A percentile compares a stretch with the other conserved stretches of the same genome.
These are phyloP conservation scores for Physcomitrellopsis africana DNA, from an alignment of 225 moss, liverwort and hornwort genomes.

Conservation along the genomic window DNA sequence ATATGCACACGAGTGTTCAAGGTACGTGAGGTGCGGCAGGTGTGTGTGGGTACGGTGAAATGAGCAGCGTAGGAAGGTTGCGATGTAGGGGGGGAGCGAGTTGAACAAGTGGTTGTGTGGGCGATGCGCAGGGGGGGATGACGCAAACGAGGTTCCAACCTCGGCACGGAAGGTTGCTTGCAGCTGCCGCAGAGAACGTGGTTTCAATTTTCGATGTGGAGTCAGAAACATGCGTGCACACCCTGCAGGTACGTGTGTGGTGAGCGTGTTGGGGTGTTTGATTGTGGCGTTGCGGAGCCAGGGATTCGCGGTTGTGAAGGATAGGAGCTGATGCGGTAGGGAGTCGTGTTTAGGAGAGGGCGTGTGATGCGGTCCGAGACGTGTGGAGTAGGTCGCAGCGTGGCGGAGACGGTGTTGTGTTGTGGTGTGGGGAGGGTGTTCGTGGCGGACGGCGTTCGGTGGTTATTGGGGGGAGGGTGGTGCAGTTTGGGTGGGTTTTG, in stretches of 20 bases:
- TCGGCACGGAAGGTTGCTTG: slow-evolving; percentile 89
- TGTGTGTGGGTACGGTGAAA: background rate
- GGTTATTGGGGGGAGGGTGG: background rate
- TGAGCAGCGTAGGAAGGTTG: background rate
- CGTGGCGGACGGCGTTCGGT: too few species aligned
- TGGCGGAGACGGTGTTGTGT: background rate
- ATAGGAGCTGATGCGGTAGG: too few species aligned
- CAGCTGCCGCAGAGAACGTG: slow-evolving; percentile 93
- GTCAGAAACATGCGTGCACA: slow-evolving; percentile 86
- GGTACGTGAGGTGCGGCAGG: slow-evolving; percentile 44
- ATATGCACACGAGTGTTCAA: slow-evolving; percentile 93
- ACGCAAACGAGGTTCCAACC: slow-evolving; percentile 99
- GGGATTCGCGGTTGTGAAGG: too few species aligned
- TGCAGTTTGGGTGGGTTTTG: background rate
- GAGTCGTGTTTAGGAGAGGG: too few species aligned
- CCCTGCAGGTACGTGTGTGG: slow-evolving; percentile 67
- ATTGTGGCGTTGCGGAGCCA: background rate
- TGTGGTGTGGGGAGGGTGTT: background rate
- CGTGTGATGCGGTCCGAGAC: too few species aligned
- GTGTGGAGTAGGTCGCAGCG: too few species aligned
- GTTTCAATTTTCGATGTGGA: slow-evolving; percentile 98
- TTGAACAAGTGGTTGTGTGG: slow-evolving; percentile 19
- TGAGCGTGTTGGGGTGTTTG: background rate
- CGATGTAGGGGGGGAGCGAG: background rate
- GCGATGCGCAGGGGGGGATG: slow-evolving; percentile 82